Evolutionary conservation across 2,329 filamentous ascomycete species (phyloP), one percentile per base, ranked within the genome.

Genomic region (Trichoderma polysporum): DNA sequence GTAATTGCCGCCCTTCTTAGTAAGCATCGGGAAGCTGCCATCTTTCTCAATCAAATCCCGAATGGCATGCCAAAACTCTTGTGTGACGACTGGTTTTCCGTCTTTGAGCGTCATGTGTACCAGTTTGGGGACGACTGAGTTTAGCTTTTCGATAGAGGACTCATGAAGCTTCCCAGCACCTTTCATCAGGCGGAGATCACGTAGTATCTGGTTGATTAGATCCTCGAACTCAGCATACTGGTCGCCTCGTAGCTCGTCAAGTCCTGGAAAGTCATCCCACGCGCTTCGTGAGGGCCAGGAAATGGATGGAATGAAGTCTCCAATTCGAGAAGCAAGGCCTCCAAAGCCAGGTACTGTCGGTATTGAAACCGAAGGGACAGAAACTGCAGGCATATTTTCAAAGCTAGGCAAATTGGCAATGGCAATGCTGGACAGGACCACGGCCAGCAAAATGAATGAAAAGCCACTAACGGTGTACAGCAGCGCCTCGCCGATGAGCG

Each of bases 41-140:
- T 86, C 85, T 1, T 79, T 75, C 22, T 78, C 78, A 56, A 91
- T 83, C 66, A 84, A 81, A 62, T 85, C 83, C 27, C 82, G 80
- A 9, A 93, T 75, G 0, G 89, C 90, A 66, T 86, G 81, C 85
- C 87, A 93, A 68, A 93, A 91, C 2, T 87, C 83, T 27, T 86
- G 81, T 0, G 85, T 79, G 17, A 92, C 84, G 25, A 84, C 77
- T 0, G 80, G 76, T 10, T 83, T 81, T 15, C 88, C 89, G 33
- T 85, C 76, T 37, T 79, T 76, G 8, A 82, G 80, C 15, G 83
- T 80, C 70, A 90, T 83, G 68, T 85, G 83, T 4, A 92, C 79
- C 10, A 84, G 71, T 13, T 83, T 80, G 0, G 90, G 90, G 3
- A 92, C 76, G 4, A 84, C 76, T 0, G 77, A 71, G 54, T 84